Evolutionary conservation across 2,329 filamentous ascomycete genomes (phyloP).

Genomic region (Zymoseptoria tritici): DNA sequence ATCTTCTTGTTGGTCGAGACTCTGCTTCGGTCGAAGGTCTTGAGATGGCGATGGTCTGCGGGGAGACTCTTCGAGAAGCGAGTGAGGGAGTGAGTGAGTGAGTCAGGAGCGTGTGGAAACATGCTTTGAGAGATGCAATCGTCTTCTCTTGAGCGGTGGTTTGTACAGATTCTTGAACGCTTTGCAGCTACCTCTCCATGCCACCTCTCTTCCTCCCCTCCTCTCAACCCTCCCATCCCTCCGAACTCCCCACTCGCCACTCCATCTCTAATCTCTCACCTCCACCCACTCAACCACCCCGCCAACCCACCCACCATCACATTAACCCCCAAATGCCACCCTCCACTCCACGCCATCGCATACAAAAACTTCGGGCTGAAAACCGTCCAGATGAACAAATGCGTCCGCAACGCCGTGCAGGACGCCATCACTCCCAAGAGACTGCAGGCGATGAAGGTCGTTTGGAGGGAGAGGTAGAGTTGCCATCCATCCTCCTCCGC

Average conservation of each 20-base stretch:
- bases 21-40: too few relatives aligned
- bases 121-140: too few relatives aligned
- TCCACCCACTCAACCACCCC: conserved; percentile 1
- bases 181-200: background rate
- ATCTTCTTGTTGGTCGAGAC: too few relatives aligned
- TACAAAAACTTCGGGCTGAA: conserved; percentile 97
- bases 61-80: too few relatives aligned
- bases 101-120: too few relatives aligned
- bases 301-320: conserved; percentile 45
- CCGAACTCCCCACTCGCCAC: too few relatives aligned
- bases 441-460: conserved; percentile 60
- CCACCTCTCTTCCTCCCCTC: too few relatives aligned
- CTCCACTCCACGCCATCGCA: conserved; percentile 77
- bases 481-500: conserved; percentile 22
- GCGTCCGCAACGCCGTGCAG: conserved; percentile 73
- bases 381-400: conserved; percentile 97
- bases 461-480: conserved; percentile 56
- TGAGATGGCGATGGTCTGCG: too few relatives aligned
- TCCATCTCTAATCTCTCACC: background rate
- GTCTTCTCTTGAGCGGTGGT: too few relatives aligned
- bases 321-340: conserved; percentile 71
- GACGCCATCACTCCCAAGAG: conserved; percentile 76
- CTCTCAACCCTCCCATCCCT: too few relatives aligned
- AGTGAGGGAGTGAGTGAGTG: too few relatives aligned
- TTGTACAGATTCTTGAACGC: background rate